Evolutionary conservation across 2,329 filamentous ascomycete genomes (phyloP), one percentile per base, ranked within the genome.

Genomic region (Trichoderma guizhouense): DNA sequence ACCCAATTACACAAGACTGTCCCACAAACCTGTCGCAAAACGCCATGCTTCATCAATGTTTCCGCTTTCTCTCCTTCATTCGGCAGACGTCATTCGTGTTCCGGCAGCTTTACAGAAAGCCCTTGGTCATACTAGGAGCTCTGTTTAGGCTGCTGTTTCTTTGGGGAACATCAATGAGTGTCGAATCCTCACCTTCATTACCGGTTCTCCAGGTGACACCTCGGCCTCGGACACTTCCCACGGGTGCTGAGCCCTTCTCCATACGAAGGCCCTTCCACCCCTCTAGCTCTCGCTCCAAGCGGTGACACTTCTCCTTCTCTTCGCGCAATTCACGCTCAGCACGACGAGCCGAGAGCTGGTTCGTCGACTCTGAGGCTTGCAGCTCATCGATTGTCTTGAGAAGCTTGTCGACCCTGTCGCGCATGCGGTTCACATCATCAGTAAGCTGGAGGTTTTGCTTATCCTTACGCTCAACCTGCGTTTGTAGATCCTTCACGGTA

Each of bases 301-400:
- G 87, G 32, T 95, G 83, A 1, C 86, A 87, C 82, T 92, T 95
- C 82, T 98, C 96, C 74, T 88, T 90, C 82, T 97, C 95, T 81
- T 98, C 94, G 7, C 94, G 89, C 18, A 98, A 87, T 78, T 98
- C 95, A 57, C 95, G 90, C 81, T 99, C 95, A 18, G 94, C 94
- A 57, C 95, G 91, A 71, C 95, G 92, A 30, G 93, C 91, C 30
- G 91, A 87, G 55, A 98, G 87, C 80, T 98, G 94, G 61, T 91
- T 91, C 12, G 90, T 86, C 26, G 93, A 94, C 81, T 98, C 95
- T 15, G 90, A 92, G 15, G 93, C 90, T 81, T 99, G 95, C 39
- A 99, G 89, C 79, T 98, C 95, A 79, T 98, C 95, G 76, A 99
- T 97, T 1, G 93, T 94, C 79, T 91, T 88, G 65, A 99, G 91